Evolutionary conservation across 495 filamentous ascomycete species (phyloP), one percentile per base, ranked within the genome.

Genomic region (Penicillium herquei): DNA sequence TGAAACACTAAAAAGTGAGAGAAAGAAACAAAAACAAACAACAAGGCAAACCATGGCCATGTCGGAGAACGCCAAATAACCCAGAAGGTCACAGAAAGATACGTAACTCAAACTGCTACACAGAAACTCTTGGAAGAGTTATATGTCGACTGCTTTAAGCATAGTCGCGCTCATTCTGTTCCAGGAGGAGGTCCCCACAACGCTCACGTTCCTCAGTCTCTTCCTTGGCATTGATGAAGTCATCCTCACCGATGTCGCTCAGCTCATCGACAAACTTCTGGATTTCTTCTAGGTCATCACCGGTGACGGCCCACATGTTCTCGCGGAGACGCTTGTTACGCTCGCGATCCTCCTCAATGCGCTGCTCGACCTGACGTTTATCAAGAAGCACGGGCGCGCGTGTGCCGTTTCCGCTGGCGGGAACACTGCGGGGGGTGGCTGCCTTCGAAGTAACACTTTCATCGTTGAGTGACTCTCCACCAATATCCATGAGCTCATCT

Each of bases 341-440:
- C 69, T 98, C 95, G 7, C 94, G 79, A 71, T 98, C 94, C 67
- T 98, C 94, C 58, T 98, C 95, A 57, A 98, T 97, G 48, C 94
- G 73, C 75, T 97, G 92, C 72, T 97, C 91, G 35, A 96, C 89
- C 75, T 93, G 86, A 52, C 86, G 82, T 68, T 91, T 93, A 64
- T 97, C 91, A 11, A 92, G 75, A 51, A 83, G 80, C 43, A 77
- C 62, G 39, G 52, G 21, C 21, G 21, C 21, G 4, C 21, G 21
- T 1, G 21, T 26, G 21, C 21, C 21, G 21, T 26, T 26, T 26
- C 2, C 21, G 21, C 21, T 26, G 21, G 21, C 21, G 1, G 21
- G 21, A 4, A 71, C 3, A 64, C 55, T 57, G 70, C 72, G 6
- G 59, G 48, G 1, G 64, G 65, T 6, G 69, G 68, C 8, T 3